Conservation (phyloP, 345 rosid genomes). For the Trapa bicornis region DNA sequence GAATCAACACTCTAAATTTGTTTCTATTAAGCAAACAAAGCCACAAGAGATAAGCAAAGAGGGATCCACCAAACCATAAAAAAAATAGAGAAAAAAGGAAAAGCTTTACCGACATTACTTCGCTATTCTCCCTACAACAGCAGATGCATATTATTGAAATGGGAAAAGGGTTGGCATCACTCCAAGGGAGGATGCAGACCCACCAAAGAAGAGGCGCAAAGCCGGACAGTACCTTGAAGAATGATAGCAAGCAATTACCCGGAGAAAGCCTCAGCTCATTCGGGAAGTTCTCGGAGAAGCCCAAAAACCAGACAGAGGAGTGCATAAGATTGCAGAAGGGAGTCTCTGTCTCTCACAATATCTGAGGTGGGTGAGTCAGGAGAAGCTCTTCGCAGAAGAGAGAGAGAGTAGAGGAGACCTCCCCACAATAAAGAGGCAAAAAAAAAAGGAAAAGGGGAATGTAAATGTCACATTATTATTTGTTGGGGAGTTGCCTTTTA, state of each 20-base stretch:
- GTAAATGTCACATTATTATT: background rate
- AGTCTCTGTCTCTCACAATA: background rate
- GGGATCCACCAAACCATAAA: background rate
- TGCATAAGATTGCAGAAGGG: background rate
- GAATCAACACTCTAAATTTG: background rate
- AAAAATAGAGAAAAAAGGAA: background rate
- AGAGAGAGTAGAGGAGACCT: background rate
- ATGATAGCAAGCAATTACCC: constrained; percentile 3
- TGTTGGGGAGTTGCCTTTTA: background rate
- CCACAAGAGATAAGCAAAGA: background rate
- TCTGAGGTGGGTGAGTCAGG: constrained; percentile 7
- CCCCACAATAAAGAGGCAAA: background rate
- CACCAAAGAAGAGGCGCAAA: background rate
- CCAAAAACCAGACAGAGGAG: background rate
- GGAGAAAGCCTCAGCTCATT: background rate
- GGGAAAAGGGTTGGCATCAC: background rate
- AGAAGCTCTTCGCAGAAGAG: background rate
- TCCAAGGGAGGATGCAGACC: background rate
- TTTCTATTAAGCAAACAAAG: background rate
- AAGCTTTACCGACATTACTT: background rate
- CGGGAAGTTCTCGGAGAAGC: background rate
- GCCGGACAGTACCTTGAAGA: background rate
- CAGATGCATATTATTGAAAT: background rate
- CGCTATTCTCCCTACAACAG: background rate
- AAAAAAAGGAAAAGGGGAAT: background rate